Percentiles rank a stretch among this genome's conserved stretches.
Evolutionary conservation across 768 basidiomycete species (phyloP).

Genomic region (Mycena leptocephala): DNA sequence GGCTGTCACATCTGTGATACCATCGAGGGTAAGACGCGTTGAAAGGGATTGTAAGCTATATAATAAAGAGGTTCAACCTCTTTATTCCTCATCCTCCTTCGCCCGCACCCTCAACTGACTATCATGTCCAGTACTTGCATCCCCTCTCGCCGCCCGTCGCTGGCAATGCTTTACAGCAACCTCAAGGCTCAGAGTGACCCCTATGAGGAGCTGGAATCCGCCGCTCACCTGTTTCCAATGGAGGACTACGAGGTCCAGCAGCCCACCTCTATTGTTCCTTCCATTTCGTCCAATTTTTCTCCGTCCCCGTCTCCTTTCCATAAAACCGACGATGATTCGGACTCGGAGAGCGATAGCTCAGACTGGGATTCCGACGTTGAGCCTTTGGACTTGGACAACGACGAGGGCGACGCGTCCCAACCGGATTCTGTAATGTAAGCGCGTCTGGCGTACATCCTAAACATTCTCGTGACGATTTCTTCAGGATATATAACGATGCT

Average conservation of each 20-base stretch:
- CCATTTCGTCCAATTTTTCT: background rate
- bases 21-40: conserved; percentile 18
- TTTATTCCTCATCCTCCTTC: conserved; percentile 16
- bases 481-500: conserved; percentile 26
- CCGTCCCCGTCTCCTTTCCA: conserved; percentile 21
- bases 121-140: background rate
- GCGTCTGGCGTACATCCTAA: background rate
- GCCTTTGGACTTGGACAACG: conserved; percentile 26
- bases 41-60: conserved; percentile 19
- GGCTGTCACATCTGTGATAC: conserved; percentile 26
- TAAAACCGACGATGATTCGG: conserved; percentile 25
- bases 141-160: conserved; percentile 27
- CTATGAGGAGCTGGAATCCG: conserved; percentile 27
- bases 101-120: background rate
- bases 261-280: background rate
- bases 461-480: background rate
- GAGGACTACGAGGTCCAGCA: conserved; percentile 30
- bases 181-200: conserved; percentile 27
- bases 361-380: conserved; percentile 44
- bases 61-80: conserved; percentile 23
- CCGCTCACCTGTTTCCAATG: conserved; percentile 24
- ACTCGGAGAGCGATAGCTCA: conserved; percentile 37
- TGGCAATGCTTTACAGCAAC: conserved; percentile 25
- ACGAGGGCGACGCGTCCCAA: background rate
- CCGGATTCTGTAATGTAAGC: conserved; percentile 24